Base-by-base conservation (phyloP, 768 basidiomycete species). In the Lentinula detonsa region DNA sequence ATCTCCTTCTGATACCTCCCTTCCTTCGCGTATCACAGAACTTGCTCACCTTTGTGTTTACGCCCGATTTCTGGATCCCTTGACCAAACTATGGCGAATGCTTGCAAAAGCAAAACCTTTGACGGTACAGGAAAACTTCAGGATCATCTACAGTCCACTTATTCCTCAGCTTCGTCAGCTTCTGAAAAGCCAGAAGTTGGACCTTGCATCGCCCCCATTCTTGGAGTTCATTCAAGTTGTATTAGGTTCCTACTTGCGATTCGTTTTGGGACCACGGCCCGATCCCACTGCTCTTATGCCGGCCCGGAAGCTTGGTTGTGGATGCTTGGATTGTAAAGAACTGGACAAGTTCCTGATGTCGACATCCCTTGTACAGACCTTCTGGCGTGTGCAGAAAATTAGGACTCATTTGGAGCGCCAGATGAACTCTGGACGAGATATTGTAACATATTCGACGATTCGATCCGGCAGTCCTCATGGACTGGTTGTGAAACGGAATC, bases 251-350 rank as follows among this genome's bases (percentile, higher is more conserved):
- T 73, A 74, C 37, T 65, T 77, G 33, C 62, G 63, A 2, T 60
- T 72, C 42, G 56, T 73, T 13, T 65, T 76, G 8, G 70, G 71
- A 7, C 57, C 62, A 5, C 69, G 68, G 50, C 59, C 62, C 5
- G n/a, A 43, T 43, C 16, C 42, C 16, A 62, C 63, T 7, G 61
- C 40, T 43, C 23, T 60, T 34, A 16, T 59, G 1, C 61, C 59
- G 13, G 61, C 73, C 39, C 68, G 72, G 33, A 73, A 71, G 40
- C 62, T 76, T 42, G 72, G 71, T 5, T 75, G 75, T 58, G 70
- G 73, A 23, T 75, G 73, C 53, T 13, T 15, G 11, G 69, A 74
- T 33, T 75, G 75, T 62, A 59, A 23, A 23, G 23, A 23, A 23
- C 33, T 76, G 31, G 68, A 75, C 59, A 55, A 13, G 0, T 75